A percentile compares a stretch with the other conserved stretches of the same genome.
phyloP scores from a whole-genome alignment of 2,329 filamentous ascomycete species.

The Cephalotrichum gorgonifer region DNA sequence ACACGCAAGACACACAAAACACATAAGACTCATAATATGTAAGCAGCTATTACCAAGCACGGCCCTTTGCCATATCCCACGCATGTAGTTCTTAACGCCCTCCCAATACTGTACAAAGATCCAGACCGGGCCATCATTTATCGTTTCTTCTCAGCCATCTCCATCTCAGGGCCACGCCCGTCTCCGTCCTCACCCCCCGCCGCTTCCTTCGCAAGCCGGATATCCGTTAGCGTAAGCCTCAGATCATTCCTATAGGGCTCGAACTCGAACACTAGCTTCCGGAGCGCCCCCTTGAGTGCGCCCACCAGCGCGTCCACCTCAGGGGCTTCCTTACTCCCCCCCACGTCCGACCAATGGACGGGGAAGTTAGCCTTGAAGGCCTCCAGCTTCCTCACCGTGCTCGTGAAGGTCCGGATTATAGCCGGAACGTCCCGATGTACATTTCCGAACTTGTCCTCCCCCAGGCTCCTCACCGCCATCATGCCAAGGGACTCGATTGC shows the following conservation, averaged over 20 bases:
- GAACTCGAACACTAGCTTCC: slow-evolving; percentile 59
- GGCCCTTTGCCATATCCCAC: background rate
- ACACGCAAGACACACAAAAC: background rate
- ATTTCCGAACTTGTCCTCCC: slow-evolving; percentile 74
- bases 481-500: slow-evolving; percentile 59
- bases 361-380: slow-evolving; percentile 48
- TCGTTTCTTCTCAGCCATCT: slow-evolving; percentile 17
- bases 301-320: slow-evolving; percentile 64
- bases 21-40: background rate
- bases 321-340: slow-evolving; percentile 39
- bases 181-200: slow-evolving; percentile 17
- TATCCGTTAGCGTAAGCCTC: slow-evolving; percentile 58
- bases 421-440: slow-evolving; percentile 72
- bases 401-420: slow-evolving; percentile 64
- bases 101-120: slow-evolving; percentile 1
- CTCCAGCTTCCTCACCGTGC: slow-evolving; percentile 59
- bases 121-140: background rate
- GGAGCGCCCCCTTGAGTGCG: slow-evolving; percentile 54
- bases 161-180: slow-evolving; percentile 10
- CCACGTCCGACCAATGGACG: slow-evolving; percentile 71
- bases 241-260: slow-evolving; percentile 63
- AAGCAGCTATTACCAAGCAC: background rate
- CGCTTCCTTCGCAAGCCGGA: slow-evolving; percentile 64
- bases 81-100: background rate
- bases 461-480: slow-evolving; percentile 62